A percentile compares a stretch with the other conserved stretches of the same genome.
phyloP scores from a whole-genome alignment of 345 rosid species.

The Erysimum cheiranthoides region DNA sequence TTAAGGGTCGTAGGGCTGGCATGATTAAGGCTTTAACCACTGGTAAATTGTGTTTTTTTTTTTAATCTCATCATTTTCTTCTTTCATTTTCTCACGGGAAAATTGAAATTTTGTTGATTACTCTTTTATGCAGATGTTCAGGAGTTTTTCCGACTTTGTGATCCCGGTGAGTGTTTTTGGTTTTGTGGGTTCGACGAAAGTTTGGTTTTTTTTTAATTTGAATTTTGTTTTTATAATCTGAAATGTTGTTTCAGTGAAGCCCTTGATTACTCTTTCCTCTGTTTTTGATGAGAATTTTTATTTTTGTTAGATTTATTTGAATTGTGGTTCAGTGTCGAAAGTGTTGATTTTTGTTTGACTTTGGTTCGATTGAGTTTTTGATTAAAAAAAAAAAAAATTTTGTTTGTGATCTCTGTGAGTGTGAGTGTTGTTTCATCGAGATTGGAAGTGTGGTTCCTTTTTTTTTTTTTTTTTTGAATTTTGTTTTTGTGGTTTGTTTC shows the following conservation, averaged over 20 bases:
- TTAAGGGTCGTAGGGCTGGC: conserved; percentile 74
- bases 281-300: not conserved
- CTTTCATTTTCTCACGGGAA: not conserved
- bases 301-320: conserved; percentile 9
- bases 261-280: conserved; percentile 23
- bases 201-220: not conserved
- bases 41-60: conserved; percentile 43
- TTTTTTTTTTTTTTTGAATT: conserved; percentile 1
- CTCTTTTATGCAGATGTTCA: conserved; percentile 59
- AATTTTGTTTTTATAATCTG: not conserved
- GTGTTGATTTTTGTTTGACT: conserved; percentile 39
- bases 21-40: conserved; percentile 75
- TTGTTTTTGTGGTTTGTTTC: conserved; percentile 5
- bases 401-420: not conserved
- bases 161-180: conserved; percentile 65
- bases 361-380: not conserved
- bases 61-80: not conserved
- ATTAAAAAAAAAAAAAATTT: not conserved
- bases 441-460: not conserved
- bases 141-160: conserved; percentile 75
- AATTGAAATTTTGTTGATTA: not conserved
- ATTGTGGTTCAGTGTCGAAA: conserved; percentile 17
- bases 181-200: conserved; percentile 12
- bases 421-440: not conserved
- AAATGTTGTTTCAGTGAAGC: conserved; percentile 15